Conservation (phyloP, 495 filamentous ascomycete genomes). For the Aspergillus cavernicola region DNA sequence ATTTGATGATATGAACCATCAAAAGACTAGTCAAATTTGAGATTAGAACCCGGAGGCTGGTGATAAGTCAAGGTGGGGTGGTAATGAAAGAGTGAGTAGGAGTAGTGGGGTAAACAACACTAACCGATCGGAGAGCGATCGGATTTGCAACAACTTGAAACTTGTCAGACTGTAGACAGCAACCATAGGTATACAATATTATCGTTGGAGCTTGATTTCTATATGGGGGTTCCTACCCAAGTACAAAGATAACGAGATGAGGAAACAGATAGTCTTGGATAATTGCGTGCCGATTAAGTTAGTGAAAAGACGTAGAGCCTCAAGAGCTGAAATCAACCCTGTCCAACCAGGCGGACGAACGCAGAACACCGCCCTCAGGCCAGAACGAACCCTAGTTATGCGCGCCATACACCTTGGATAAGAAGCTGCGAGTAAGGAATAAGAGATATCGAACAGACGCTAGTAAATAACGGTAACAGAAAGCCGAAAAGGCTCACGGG, state of each 20-base stretch:
- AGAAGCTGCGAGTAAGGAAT: not conserved
- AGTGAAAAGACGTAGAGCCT: no score
- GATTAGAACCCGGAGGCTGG: no score
- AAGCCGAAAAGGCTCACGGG: not conserved
- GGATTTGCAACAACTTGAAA: no score
- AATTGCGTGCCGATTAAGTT: no score
- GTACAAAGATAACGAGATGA: not conserved
- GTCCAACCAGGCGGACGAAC: slow-evolving; percentile 10
- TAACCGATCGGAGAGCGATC: no score
- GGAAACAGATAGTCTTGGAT: no score
- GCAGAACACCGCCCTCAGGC: slow-evolving; percentile 17
- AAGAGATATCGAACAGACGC: not conserved
- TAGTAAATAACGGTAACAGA: not conserved
- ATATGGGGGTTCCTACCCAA: no score
- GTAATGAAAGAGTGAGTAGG: not conserved
- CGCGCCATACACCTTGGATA: slow-evolving; percentile 21
- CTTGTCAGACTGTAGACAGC: no score
- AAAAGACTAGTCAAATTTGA: no score
- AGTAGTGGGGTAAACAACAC: slow-evolving; percentile 2
- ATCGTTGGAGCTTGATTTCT: no score
- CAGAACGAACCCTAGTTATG: slow-evolving; percentile 13
- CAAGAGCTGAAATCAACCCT: not conserved
- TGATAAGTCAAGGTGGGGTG: no score
- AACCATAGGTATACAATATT: no score
- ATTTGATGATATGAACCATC: not conserved